Evolutionary conservation across 306 rosid species (phyloP).

Genomic region (Mucuna pruriens): DNA sequence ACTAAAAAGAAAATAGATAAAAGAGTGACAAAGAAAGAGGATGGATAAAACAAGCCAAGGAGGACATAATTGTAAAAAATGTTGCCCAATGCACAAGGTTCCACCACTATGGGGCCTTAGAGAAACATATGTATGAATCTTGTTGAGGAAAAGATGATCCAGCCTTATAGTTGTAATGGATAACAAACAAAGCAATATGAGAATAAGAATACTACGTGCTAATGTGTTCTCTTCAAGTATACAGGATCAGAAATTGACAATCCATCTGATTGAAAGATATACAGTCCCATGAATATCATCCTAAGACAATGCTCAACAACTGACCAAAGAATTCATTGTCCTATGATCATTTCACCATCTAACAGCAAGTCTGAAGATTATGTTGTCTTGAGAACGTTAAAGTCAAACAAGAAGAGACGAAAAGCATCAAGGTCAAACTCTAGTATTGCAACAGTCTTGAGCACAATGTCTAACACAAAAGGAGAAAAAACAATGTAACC

Average conservation of each 20-base stretch:
- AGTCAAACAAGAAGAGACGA: neutral
- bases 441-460: neutral
- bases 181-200: neutral
- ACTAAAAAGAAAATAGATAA: neutral
- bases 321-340: neutral
- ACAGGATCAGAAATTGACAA: neutral
- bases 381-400: neutral
- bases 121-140: neutral
- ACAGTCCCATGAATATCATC: neutral
- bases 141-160: neutral
- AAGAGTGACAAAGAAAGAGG: neutral
- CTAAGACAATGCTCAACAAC: neutral
- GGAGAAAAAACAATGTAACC: neutral
- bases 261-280: neutral
- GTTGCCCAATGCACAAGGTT: neutral
- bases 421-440: neutral
- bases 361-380: neutral
- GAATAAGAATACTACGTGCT: neutral
- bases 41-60: neutral
- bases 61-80: slow-evolving; percentile 7
- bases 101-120: neutral
- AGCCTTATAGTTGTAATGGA: neutral
- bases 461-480: neutral
- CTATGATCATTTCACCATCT: neutral
- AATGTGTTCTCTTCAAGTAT: neutral